Evolutionary conservation across 768 basidiomycete genomes (phyloP).

Genomic region (Xerocomellus chrysenteron): DNA sequence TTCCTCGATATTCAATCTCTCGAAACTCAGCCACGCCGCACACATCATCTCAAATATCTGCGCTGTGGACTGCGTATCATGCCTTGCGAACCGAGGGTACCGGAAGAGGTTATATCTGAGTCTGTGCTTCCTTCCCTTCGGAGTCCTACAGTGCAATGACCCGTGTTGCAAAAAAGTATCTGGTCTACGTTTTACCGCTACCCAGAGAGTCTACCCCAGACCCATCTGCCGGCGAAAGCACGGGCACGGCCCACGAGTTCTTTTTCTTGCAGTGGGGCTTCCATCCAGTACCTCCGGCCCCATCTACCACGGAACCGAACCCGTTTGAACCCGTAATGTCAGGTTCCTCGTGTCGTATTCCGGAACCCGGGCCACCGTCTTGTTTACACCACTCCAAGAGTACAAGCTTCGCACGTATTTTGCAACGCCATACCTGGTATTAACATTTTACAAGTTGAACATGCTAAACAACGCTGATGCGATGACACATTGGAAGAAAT

Average conservation of each 20-base stretch:
- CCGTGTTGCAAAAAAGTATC: slow-evolving; percentile 59
- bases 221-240: slow-evolving; percentile 32
- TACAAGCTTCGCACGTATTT: slow-evolving; percentile 84
- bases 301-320: slow-evolving; percentile 44
- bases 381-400: slow-evolving; percentile 93
- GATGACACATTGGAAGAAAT: too few relatives aligned
- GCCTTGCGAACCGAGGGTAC: slow-evolving; percentile 73
- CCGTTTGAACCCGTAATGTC: slow-evolving; percentile 40
- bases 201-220: slow-evolving; percentile 44
- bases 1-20: slow-evolving; percentile 74
- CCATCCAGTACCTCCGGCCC: slow-evolving; percentile 65
- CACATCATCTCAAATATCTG: slow-evolving; percentile 68
- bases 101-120: slow-evolving; percentile 78
- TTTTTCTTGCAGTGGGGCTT: slow-evolving; percentile 91
- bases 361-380: slow-evolving; percentile 63
- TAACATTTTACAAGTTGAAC: slow-evolving; percentile 71
- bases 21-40: slow-evolving; percentile 65
- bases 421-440: slow-evolving; percentile 86
- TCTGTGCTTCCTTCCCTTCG: slow-evolving; percentile 79
- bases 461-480: too few relatives aligned
- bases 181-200: slow-evolving; percentile 80
- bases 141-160: slow-evolving; percentile 73
- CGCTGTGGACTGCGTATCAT: slow-evolving; percentile 91
- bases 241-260: slow-evolving; percentile 62
- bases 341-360: slow-evolving; percentile 36